A percentile compares a stretch with the other conserved stretches of the same genome.
Evolutionary conservation across 2,329 filamentous ascomycete species (phyloP).

Genomic region (Lithohypha guttulata): DNA sequence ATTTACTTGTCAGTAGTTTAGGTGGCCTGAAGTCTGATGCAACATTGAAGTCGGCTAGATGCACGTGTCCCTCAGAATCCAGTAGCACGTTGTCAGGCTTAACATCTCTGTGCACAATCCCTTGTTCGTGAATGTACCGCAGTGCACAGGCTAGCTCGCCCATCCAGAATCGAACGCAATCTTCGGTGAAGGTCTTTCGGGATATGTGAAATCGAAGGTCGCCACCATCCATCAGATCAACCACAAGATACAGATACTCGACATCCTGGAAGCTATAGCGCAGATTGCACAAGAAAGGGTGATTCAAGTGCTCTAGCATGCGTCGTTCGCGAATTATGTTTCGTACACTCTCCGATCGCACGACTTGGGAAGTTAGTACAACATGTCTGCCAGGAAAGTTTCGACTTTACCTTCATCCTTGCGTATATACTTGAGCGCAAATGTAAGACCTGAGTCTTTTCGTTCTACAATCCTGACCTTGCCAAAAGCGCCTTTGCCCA

Average conservation of each 20-base stretch:
- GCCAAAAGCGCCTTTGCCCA: conserved; percentile 94
- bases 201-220: conserved; percentile 97
- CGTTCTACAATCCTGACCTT: conserved; percentile 98
- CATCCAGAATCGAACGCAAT: conserved; percentile 95
- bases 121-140: conserved; percentile 72
- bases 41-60: conserved; percentile 97
- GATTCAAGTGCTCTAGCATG: conserved; percentile 97
- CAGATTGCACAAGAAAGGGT: conserved; percentile 95
- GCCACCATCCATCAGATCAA: conserved; percentile 95
- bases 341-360: conserved; percentile 91
- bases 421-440: conserved; percentile 94
- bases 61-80: conserved; percentile 83
- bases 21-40: conserved; percentile 82
- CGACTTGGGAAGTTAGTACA: conserved; percentile 52
- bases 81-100: conserved; percentile 88
- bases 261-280: conserved; percentile 99
- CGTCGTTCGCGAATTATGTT: conserved; percentile 96
- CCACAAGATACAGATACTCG: conserved; percentile 96
- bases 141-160: conserved; percentile 85
- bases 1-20: conserved; percentile 84
- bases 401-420: conserved; percentile 79
- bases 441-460: conserved; percentile 87
- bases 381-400: conserved; percentile 13
- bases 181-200: conserved; percentile 93
- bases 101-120: conserved; percentile 82